Base-by-base conservation (phyloP, 352 stramenopile genomes). In the Phytophthora pistaciae region DNA sequence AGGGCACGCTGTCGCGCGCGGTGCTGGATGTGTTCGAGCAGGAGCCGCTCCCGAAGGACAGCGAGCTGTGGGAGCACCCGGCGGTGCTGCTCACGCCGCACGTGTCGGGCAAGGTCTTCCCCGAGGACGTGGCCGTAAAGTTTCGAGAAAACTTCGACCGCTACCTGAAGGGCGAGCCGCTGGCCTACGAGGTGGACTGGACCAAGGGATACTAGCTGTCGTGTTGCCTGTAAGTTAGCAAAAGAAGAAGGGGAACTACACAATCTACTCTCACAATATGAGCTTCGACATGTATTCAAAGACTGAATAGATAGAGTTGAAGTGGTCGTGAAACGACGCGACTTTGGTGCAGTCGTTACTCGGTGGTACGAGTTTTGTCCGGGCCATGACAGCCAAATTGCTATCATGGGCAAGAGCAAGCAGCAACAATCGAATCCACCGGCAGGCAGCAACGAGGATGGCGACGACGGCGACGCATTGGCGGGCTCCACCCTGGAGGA, bases 21-120 rank as follows among this genome's bases (percentile, higher is more conserved):
- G 84, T 90, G 62, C 74, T 93, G 38, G 85, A 93, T 53, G 83
- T 91, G 50, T 85, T 90, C 48, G 80, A 89, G 25, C 55, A 83
- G n/a, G 82, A 91, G 68, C 79, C 82, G 9, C 78, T 91, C 29
- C 79, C 82, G 16, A 57, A 61, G 8, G 54, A 79, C 13, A 96
- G 85, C 55, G 44, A 65, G 48, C 64, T 98, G 23, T 98, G 90
- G 90, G 49, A 53, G 10, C 82, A 91, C 60, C 66, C 78, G 5
- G 56, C 70, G 42, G 89, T 97, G 11, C 75, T 82, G 31, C 67
- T 98, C 23, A 97, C 92, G 29, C 91, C 91, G 23, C 91, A 98
- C 66, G 83, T 97, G 0, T 85, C 88, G 21, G 92, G 85, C 31
- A 81, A 87, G 33, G 96, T 92, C 55, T 89, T 91, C 52, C 74